Conservation (phyloP, 202 grass and related monocot genomes). For the Saccharum hybrid region DNA sequence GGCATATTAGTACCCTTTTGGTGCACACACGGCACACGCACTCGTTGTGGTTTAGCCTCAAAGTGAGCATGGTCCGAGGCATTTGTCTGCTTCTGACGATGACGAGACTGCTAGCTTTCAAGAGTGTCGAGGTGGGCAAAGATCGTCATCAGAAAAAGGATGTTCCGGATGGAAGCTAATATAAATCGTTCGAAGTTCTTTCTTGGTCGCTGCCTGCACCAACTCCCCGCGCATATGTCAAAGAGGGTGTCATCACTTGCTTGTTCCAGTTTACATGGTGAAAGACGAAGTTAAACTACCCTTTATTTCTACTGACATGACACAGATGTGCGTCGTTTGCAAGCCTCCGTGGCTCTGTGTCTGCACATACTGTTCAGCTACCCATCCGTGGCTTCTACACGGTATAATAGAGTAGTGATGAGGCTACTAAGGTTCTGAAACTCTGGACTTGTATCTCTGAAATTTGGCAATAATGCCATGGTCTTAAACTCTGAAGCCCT, state of each 20-base stretch:
- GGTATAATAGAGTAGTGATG: not conserved
- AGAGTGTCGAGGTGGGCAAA: constrained; percentile 53
- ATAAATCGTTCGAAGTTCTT: constrained; percentile 48
- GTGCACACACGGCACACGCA: constrained; percentile 17
- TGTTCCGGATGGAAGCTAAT: constrained; percentile 42
- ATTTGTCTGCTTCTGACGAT: constrained; percentile 52
- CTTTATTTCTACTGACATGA: constrained; percentile 35
- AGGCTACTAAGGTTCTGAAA: not conserved
- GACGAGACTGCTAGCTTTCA: constrained; percentile 46
- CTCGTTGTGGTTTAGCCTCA: constrained; percentile 53
- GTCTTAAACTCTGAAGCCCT: constrained; percentile 12
- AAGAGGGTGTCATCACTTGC: constrained; percentile 52
- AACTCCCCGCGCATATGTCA: constrained; percentile 58
- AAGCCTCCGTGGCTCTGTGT: not conserved
- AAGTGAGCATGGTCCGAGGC: constrained; percentile 54
- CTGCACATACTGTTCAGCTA: constrained; percentile 17
- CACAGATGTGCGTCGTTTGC: constrained; percentile 13
- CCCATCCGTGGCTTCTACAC: constrained; percentile 10
- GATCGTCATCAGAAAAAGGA: constrained; percentile 56
- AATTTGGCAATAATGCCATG: constrained; percentile 1
- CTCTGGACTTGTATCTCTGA: constrained; percentile 10
- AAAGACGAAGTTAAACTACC: constrained; percentile 30
- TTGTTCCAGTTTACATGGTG: constrained; percentile 35
- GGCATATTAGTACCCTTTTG: constrained; percentile 40
- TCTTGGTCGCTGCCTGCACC: constrained; percentile 68